A percentile compares a stretch with the other conserved stretches of the same genome.
phyloP scores from a whole-genome alignment of 352 stramenopile genomes.

The Pythium coloratum region DNA sequence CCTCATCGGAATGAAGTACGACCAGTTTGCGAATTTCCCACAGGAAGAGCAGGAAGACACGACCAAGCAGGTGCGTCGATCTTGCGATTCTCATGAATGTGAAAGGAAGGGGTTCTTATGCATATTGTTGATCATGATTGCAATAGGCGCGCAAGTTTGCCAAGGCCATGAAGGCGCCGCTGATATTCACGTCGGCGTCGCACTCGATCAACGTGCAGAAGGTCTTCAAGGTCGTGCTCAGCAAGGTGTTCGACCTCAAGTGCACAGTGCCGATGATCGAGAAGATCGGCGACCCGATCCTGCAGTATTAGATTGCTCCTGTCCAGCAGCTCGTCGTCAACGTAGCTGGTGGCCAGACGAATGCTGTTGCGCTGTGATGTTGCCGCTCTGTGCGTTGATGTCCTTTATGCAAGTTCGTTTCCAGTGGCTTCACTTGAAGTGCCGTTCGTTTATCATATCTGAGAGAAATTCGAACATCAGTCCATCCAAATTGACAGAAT shows the following conservation, averaged over 20 bases:
- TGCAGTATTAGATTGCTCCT: constrained; percentile 60
- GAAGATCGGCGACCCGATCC: constrained; percentile 90
- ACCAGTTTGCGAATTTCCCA: constrained; percentile 91
- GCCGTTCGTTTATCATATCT: constrained; percentile 12
- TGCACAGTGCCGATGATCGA: constrained; percentile 93
- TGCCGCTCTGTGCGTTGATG: background rate
- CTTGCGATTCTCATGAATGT: background rate
- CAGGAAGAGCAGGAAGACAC: constrained; percentile 93
- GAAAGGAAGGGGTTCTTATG: background rate
- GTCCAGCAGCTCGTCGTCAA: background rate
- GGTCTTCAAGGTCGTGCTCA: constrained; percentile 94
- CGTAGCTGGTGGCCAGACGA: background rate
- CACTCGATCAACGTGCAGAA: constrained; percentile 97
- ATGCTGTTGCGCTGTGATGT: background rate
- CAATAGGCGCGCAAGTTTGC: constrained; percentile 91
- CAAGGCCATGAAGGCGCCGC: constrained; percentile 93
- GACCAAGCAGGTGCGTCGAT: constrained; percentile 81
- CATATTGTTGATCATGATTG: background rate
- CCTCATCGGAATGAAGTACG: constrained; percentile 95
- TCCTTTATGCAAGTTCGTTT: background rate
- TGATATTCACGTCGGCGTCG: constrained; percentile 93
- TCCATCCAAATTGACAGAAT: constrained; percentile 4
- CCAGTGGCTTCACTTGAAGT: background rate
- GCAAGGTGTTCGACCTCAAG: constrained; percentile 94
- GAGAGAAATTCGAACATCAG: constrained; percentile 4